Conservation (phyloP, 2,329 filamentous ascomycete genomes). For the Colletotrichum phormii region DNA sequence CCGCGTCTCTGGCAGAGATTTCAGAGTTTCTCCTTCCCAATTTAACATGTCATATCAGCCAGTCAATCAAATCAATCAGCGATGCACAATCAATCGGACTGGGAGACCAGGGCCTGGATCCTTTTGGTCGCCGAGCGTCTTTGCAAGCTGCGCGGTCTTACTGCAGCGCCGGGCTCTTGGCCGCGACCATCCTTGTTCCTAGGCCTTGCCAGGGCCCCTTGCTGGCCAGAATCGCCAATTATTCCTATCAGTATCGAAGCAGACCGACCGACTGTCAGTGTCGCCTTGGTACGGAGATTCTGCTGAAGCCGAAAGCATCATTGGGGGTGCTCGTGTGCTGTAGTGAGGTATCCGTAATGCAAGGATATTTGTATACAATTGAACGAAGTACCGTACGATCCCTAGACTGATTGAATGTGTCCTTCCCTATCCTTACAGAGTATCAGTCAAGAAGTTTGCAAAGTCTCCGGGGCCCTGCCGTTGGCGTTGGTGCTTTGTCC, state of each 20-base stretch:
- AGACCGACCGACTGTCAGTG: background rate
- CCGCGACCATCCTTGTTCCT: slow-evolving; percentile 9
- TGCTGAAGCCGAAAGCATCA: background rate
- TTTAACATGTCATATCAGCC: slow-evolving; percentile 18
- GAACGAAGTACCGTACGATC: no score
- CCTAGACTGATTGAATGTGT: no score
- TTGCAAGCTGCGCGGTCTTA: background rate
- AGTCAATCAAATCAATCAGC: slow-evolving; percentile 9
- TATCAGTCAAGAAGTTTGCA: background rate
- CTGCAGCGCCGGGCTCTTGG: background rate
- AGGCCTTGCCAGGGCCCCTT: background rate
- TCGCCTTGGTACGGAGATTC: background rate
- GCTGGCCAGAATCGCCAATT: background rate
- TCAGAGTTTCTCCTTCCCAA: background rate
- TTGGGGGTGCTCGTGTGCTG: background rate
- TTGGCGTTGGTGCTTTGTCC: background rate
- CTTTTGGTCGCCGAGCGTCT: slow-evolving; percentile 11
- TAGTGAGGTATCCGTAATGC: background rate
- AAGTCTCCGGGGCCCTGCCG: background rate
- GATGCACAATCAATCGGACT: slow-evolving; percentile 1
- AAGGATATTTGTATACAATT: background rate
- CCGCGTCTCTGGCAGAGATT: background rate
- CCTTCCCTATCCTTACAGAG: no score
- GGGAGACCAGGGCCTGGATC: slow-evolving; percentile 10
- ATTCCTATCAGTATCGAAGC: background rate